A percentile compares a stretch with the other conserved stretches of the same genome.
These are phyloP conservation scores for Penicillium decumbens DNA, from an alignment of 2,329 filamentous ascomycete genomes.

Conservation along the genomic window DNA sequence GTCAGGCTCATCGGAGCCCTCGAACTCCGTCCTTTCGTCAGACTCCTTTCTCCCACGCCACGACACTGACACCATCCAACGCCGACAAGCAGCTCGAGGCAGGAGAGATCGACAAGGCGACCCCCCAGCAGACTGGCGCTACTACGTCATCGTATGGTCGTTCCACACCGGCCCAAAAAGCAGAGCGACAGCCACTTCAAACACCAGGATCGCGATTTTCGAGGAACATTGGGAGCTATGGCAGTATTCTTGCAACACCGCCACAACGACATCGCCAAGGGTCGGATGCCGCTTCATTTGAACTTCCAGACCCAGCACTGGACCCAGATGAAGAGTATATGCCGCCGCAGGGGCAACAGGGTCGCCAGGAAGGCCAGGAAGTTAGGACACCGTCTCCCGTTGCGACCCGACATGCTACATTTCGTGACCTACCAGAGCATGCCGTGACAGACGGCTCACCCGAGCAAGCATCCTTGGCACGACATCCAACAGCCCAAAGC, in stretches of 20 bases:
- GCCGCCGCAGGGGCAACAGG: constrained; percentile 11
- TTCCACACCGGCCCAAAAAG: constrained; percentile 36
- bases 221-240: constrained; percentile 51
- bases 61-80: constrained; percentile 16
- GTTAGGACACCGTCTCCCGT: constrained; percentile 26
- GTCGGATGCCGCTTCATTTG: constrained; percentile 48
- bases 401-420: constrained; percentile 16
- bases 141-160: constrained; percentile 26
- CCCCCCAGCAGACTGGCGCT: constrained; percentile 17
- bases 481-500: constrained; percentile 7
- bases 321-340: constrained; percentile 37
- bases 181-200: constrained; percentile 36
- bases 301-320: constrained; percentile 60
- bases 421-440: constrained; percentile 5
- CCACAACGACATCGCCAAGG: constrained; percentile 30
- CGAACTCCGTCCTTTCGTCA: constrained; percentile 44
- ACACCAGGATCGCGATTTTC: constrained; percentile 34
- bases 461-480: constrained; percentile 6
- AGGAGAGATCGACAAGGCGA: constrained; percentile 13
- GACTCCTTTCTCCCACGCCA: constrained; percentile 13
- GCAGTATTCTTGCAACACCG: constrained; percentile 59
- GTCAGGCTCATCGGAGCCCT: constrained; percentile 49
- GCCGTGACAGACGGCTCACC: background rate
- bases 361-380: constrained; percentile 11
- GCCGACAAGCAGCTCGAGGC: constrained; percentile 21